These are phyloP conservation scores for Podochytrium sp. DNA, from an alignment of 192 early-diverging fungal species.

Conservation along the genomic window DNA sequence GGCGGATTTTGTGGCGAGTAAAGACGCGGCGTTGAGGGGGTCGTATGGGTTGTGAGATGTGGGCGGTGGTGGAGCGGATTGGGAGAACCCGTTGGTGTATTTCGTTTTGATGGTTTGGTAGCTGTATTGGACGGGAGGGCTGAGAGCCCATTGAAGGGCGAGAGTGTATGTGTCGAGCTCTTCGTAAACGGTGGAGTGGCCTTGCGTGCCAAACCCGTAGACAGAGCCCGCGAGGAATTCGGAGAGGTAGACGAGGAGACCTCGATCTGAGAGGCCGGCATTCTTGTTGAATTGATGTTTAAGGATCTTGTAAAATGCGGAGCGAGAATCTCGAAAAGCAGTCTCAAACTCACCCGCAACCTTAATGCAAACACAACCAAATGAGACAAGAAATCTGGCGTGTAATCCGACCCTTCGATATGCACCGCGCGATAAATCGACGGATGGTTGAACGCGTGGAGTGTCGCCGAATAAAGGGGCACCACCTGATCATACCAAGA, in stretches of 20 bases:
- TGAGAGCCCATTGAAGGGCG: slow-evolving; percentile 50
- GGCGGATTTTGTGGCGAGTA: background rate
- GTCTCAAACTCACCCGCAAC: no score
- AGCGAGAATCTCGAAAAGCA: no score
- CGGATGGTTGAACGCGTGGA: slow-evolving; percentile 54
- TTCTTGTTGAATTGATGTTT: no score
- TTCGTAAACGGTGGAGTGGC: slow-evolving; percentile 93
- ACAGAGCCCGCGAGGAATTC: slow-evolving; percentile 87
- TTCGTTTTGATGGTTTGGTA: slow-evolving; percentile 13
- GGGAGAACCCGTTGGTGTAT: slow-evolving; percentile 36
- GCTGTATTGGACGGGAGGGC: slow-evolving; percentile 24
- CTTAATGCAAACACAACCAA: slow-evolving; percentile 86
- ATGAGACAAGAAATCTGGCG: slow-evolving; percentile 77
- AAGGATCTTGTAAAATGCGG: no score
- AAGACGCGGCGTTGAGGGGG: slow-evolving; percentile 3
- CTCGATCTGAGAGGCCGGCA: slow-evolving; percentile 84
- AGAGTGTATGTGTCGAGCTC: slow-evolving; percentile 81
- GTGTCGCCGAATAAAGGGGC: slow-evolving; percentile 70
- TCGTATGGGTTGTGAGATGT: slow-evolving; percentile 17
- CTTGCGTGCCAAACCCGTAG: slow-evolving; percentile 80
- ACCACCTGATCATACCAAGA: slow-evolving; percentile 97
- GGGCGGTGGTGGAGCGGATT: background rate
- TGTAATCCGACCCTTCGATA: slow-evolving; percentile 81
- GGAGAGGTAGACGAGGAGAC: slow-evolving; percentile 81
- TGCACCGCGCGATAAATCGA: slow-evolving; percentile 86